These are phyloP conservation scores for Acacia pycnantha DNA, from an alignment of 331 rosid species.

Conservation along the genomic window DNA sequence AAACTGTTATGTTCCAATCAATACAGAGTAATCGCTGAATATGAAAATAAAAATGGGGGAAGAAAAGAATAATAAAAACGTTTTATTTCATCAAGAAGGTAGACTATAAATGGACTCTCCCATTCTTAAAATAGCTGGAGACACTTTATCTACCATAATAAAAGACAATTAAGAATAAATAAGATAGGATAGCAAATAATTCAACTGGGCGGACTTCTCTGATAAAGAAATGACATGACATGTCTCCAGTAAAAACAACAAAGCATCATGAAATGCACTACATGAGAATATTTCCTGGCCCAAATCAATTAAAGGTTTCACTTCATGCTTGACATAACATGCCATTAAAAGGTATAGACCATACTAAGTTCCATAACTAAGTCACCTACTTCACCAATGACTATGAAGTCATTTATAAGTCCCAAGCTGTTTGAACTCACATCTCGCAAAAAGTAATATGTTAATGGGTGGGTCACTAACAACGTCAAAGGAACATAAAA, in stretches of 20 bases:
- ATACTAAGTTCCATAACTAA: conserved; percentile 1
- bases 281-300: conserved; percentile 14
- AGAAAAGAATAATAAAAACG: neutral
- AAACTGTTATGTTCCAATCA: conserved; percentile 22
- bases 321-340: conserved; percentile 3
- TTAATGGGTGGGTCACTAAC: neutral
- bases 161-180: conserved; percentile 9
- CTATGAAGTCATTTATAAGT: neutral
- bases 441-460: neutral
- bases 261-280: conserved; percentile 14
- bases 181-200: conserved; percentile 1
- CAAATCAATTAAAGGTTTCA: conserved; percentile 13
- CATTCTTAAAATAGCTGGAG: neutral
- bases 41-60: conserved; percentile 12
- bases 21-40: neutral
- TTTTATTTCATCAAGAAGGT: conserved; percentile 13
- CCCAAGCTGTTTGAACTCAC: neutral
- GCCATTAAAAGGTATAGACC: neutral
- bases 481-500: neutral
- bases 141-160: neutral
- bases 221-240: conserved; percentile 16
- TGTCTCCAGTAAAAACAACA: conserved; percentile 22
- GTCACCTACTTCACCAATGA: neutral
- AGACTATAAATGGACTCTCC: neutral
- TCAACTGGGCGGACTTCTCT: neutral